Evolutionary conservation across 2,329 filamentous ascomycete species (phyloP), one percentile per base, ranked within the genome.

Genomic region (Coniochaeta sp.): DNA sequence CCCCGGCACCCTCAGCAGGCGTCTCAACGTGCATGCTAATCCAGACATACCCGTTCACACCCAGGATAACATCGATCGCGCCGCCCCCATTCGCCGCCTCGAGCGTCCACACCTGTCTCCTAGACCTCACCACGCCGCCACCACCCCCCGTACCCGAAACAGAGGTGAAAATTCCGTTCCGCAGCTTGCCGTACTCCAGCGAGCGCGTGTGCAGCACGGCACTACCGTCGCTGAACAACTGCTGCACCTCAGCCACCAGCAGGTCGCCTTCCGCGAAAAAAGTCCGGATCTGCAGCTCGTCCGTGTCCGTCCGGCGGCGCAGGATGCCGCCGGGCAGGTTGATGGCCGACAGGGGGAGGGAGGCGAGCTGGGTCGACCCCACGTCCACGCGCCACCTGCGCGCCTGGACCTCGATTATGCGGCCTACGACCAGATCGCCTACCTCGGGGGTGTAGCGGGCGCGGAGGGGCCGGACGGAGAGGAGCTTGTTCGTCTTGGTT

Each of bases 11-110:
- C 38, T 42, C 38, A 5, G 24, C 45, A 31, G 78, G 57, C 16
- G 59, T 79, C 58, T 88, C 84, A 7, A 87, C 73, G 61, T 95
- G 90, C 72, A 89, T 91, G 68, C 86, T 85, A 63, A 97, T 91
- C 87, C 90, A 99, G 53, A 97, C 91, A 66, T 95, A 97, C 1
- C 94, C 94, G 63, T 99, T 99, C 33, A 99, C 94, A 2, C 94
- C 94, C 1, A 99, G 76, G 50, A 96, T 80, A 7, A 97, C 83
- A 64, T 96, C 89, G 26, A 99, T 81, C 56, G 83, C 85, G 50
- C 81, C 77, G 30, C 79, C 77, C 30, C 78, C 74, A 56, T 55
- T 71, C 35, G 71, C 73, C 5, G 67, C 67, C 53, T 86, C 81
- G 60, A 95, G 74, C 0, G 90, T 94, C 79, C 94, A 96, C 35